Evolutionary conservation across 2,329 filamentous ascomycete genomes (phyloP).

Genomic region (Clarireedia hainanense): DNA sequence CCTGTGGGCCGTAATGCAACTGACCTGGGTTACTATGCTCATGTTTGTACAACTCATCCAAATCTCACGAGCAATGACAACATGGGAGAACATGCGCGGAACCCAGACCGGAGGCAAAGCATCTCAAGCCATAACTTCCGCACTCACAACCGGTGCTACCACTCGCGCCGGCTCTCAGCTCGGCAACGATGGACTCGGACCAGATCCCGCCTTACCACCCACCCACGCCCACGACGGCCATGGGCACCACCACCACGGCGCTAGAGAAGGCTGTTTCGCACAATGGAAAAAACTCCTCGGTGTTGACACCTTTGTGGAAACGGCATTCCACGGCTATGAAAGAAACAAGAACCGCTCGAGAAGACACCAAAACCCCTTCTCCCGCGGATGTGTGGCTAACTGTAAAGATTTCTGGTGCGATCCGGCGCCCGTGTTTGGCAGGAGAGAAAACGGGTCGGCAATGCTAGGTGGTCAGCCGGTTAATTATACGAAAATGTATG

Average conservation of each 20-base stretch:
- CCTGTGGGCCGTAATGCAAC: slow-evolving; percentile 74
- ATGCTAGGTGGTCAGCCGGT: slow-evolving; percentile 70
- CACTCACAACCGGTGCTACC: slow-evolving; percentile 64
- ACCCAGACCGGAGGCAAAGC: slow-evolving; percentile 48
- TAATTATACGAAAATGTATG: slow-evolving; percentile 86
- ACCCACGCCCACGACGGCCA: slow-evolving; percentile 30
- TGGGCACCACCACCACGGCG: slow-evolving; percentile 39
- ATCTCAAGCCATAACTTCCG: slow-evolving; percentile 57
- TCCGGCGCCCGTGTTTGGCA: slow-evolving; percentile 70
- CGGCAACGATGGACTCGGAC: slow-evolving; percentile 55
- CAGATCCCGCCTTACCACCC: slow-evolving; percentile 46
- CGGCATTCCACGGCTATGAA: slow-evolving; percentile 66
- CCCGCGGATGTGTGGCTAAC: slow-evolving; percentile 73
- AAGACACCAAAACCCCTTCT: slow-evolving; percentile 69
- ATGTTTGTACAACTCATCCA: slow-evolving; percentile 90
- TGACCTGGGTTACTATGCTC: slow-evolving; percentile 97
- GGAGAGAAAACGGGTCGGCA: slow-evolving; percentile 64
- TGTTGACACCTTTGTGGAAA: slow-evolving; percentile 89
- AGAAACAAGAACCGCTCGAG: slow-evolving; percentile 40
- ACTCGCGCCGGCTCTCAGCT: slow-evolving; percentile 63
- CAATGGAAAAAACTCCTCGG: slow-evolving; percentile 82
- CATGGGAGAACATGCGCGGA: slow-evolving; percentile 92
- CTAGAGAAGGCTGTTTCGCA: slow-evolving; percentile 60
- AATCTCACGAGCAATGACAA: slow-evolving; percentile 86
- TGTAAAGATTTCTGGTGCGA: slow-evolving; percentile 98